phyloP scores from a whole-genome alignment of 345 rosid species.

The Bruguiera sexangula region DNA sequence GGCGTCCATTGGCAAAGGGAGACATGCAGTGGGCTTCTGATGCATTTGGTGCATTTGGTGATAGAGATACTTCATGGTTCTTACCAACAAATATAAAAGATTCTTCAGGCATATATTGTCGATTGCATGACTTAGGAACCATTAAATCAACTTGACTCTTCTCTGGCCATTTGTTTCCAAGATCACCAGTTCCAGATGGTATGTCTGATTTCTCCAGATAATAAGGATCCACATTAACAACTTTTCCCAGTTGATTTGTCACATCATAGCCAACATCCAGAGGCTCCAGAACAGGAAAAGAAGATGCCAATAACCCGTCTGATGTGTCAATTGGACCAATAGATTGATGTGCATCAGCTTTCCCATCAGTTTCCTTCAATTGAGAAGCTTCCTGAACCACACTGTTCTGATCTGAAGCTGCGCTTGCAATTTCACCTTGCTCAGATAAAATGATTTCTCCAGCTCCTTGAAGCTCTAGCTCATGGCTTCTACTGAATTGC shows the following conservation, averaged over 20 bases:
- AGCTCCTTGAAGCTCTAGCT: constrained; percentile 24
- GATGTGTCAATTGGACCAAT: constrained; percentile 17
- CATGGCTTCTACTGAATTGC: constrained; percentile 32
- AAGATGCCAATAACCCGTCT: constrained; percentile 25
- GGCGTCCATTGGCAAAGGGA: constrained; percentile 26
- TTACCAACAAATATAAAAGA: constrained; percentile 29
- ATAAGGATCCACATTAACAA: constrained; percentile 20
- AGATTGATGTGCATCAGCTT: constrained; percentile 27
- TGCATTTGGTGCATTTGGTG: constrained; percentile 18
- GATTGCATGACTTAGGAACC: constrained; percentile 28
- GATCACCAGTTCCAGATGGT: constrained; percentile 14
- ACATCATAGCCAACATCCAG: constrained; percentile 16
- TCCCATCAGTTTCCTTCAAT: constrained; percentile 26
- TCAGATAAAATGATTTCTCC: constrained; percentile 13
- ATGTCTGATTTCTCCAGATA: constrained; percentile 26
- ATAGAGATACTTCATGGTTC: constrained; percentile 36
- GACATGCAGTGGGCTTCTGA: constrained; percentile 22
- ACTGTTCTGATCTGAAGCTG: constrained; percentile 12
- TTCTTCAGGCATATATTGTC: constrained; percentile 34
- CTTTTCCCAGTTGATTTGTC: constrained; percentile 10
- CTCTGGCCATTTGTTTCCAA: constrained; percentile 18
- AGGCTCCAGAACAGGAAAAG: constrained; percentile 23
- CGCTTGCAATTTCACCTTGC: constrained; percentile 12
- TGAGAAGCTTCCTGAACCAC: constrained; percentile 26
- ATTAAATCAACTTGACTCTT: constrained; percentile 21